Evolutionary conservation across 352 stramenopile species (phyloP), one percentile per base, ranked within the genome.

Genomic region (Phytophthora tentaculata): DNA sequence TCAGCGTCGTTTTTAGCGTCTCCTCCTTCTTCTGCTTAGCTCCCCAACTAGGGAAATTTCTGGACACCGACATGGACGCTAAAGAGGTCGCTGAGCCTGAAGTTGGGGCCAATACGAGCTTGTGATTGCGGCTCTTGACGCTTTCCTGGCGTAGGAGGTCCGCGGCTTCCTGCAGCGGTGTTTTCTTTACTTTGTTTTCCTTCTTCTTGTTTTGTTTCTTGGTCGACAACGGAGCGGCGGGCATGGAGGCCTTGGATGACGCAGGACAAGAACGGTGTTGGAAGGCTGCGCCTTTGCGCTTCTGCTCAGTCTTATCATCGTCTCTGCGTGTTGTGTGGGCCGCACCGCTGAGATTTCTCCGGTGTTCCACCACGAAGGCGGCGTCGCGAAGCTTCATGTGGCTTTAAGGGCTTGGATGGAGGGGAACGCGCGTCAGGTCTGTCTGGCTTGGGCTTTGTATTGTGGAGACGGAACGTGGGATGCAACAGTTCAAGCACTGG

Each of bases 121-220:
- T 86, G 70, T 87, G 80, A 69, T 92, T 89, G 39, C 82, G 80
- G 69, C 79, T 91, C 65, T 92, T 92, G 57, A 88, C 70, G n/a
- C 73, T 74, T 58, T 92, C 82, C 14, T 77, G 79, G 5, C 79
- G 70, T 58, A 87, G 50, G 14, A 71, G 32, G 26, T 70, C 67
- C 2, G 41, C 58, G 0, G 50, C 20, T 26, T 78, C 43, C 13
- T 61, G 43, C 20, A 55, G 29, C 51, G 43, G 62, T 35, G 73
- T 75, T 39, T 81, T 61, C 52, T 79, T 78, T 17, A 60, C 50
- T 51, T 85, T 74, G 49, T 75, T 83, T 26, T 80, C 71, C 60
- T 72, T 77, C 62, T 72, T 74, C 10, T 45, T 56, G 17, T 29
- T 56, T 13, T 56, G 17, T 3, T 72, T 75, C 63, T 73, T 78